phyloP scores from a whole-genome alignment of 139 green algal genomes.

The Picochlorum sp. region DNA sequence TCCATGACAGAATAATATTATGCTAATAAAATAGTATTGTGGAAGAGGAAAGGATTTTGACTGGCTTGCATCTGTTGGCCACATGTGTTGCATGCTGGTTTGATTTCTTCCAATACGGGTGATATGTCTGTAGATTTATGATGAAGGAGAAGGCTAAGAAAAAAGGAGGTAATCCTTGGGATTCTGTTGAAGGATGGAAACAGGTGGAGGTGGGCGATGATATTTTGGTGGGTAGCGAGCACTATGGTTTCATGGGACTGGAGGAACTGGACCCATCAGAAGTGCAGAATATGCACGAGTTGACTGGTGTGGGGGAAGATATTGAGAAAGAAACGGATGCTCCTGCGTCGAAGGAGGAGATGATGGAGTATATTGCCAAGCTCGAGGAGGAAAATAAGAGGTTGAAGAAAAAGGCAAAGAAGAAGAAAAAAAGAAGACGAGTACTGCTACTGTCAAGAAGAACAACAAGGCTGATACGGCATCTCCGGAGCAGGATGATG shows the following conservation, averaged over 20 bases:
- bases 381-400: not conserved
- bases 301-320: slow-evolving; percentile 23
- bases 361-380: slow-evolving; percentile 1
- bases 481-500: slow-evolving; percentile 5
- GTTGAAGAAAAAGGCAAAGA: slow-evolving; percentile 1
- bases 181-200: slow-evolving; percentile 39
- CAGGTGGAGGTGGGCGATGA: slow-evolving; percentile 47
- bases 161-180: slow-evolving; percentile 1
- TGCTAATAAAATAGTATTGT: too few species aligned
- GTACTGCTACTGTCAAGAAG: not conserved
- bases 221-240: slow-evolving; percentile 56
- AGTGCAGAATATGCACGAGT: slow-evolving; percentile 13
- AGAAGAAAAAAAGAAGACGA: not conserved
- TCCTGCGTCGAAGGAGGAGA: slow-evolving; percentile 3
- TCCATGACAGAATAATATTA: too few species aligned
- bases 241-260: slow-evolving; percentile 69
- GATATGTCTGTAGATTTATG: not conserved
- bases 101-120: too few species aligned
- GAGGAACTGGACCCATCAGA: slow-evolving; percentile 49
- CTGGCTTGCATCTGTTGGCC: too few species aligned
- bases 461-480: not conserved
- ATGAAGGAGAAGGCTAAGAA: not conserved
- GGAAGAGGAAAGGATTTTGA: too few species aligned
- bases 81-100: too few species aligned
- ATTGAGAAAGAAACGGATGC: not conserved